Evolutionary conservation across 2,329 filamentous ascomycete genomes (phyloP).

Genomic region (Penicillium hesseltinei): DNA sequence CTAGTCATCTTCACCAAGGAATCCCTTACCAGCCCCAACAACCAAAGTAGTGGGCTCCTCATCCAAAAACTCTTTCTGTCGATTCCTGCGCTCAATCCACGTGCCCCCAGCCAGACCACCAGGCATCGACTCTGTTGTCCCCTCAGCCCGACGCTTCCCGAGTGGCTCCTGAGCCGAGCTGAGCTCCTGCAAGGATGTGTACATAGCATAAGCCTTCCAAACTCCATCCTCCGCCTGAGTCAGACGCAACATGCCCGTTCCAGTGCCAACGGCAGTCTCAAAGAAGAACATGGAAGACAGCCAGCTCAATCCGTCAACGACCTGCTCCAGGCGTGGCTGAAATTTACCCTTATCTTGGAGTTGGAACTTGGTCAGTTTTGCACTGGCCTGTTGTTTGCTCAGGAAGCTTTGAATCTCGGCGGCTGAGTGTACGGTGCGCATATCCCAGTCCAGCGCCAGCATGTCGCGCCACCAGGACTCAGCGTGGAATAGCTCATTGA

Average conservation of each 20-base stretch:
- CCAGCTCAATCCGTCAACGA: constrained; percentile 34
- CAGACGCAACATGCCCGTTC: constrained; percentile 39
- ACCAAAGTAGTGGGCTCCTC: constrained; percentile 43
- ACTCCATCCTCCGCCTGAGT: constrained; percentile 26
- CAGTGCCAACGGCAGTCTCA: constrained; percentile 37
- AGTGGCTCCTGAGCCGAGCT: constrained; percentile 36
- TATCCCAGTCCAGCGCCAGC: constrained; percentile 42
- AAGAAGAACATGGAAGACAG: constrained; percentile 43
- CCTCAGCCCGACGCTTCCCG: constrained; percentile 32
- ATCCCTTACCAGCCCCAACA: constrained; percentile 39
- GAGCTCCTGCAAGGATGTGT: constrained; percentile 40
- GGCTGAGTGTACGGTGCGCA: constrained; percentile 36
- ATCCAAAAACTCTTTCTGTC: constrained; percentile 34
- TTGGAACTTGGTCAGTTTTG: constrained; percentile 30
- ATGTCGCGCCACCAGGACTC: constrained; percentile 46
- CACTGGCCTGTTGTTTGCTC: constrained; percentile 23
- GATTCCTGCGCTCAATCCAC: constrained; percentile 38
- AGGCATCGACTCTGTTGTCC: constrained; percentile 36
- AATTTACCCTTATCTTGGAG: constrained; percentile 36
- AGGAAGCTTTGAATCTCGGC: constrained; percentile 34
- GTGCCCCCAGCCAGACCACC: constrained; percentile 33
- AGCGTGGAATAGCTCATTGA: constrained; percentile 32
- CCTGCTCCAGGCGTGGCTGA: constrained; percentile 29
- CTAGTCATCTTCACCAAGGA: neutral
- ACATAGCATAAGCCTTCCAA: constrained; percentile 43